Evolutionary conservation across 805 yeast genomes (phyloP).

Genomic region (Ogataea glucozyma): DNA sequence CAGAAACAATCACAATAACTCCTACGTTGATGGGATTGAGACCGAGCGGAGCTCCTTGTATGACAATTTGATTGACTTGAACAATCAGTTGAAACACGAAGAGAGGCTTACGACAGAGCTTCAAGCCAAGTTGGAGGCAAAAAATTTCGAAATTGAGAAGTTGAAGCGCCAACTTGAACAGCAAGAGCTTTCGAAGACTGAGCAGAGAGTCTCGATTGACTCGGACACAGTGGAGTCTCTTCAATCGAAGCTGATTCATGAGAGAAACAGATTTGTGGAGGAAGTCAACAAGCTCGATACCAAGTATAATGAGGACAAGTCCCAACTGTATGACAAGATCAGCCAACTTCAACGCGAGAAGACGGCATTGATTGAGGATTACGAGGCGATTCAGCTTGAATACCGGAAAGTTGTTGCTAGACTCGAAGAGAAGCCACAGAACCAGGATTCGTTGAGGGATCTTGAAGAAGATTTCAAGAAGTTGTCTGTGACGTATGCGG

Average conservation of each 20-base stretch:
- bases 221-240: slow-evolving; percentile 15
- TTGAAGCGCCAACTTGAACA: slow-evolving; percentile 3
- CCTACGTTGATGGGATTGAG: slow-evolving; percentile 34
- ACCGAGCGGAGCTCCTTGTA: slow-evolving; percentile 25
- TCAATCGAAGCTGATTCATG: slow-evolving; percentile 15
- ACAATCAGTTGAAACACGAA: slow-evolving; percentile 15
- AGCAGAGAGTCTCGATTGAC: slow-evolving; percentile 23
- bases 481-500: slow-evolving; percentile 37
- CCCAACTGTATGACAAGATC: slow-evolving; percentile 35
- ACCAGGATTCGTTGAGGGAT: slow-evolving; percentile 18
- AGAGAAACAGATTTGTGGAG: slow-evolving; percentile 20
- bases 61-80: slow-evolving; percentile 20
- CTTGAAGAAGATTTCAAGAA: slow-evolving; percentile 42
- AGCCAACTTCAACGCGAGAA: slow-evolving; percentile 40
- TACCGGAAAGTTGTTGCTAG: slow-evolving; percentile 14
- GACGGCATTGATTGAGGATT: slow-evolving; percentile 37
- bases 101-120: slow-evolving; percentile 17
- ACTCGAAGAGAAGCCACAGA: slow-evolving; percentile 13
- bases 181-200: slow-evolving; percentile 21
- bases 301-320: slow-evolving; percentile 32
- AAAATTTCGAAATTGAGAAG: slow-evolving; percentile 4
- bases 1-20: slow-evolving; percentile 19
- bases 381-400: slow-evolving; percentile 34
- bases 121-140: slow-evolving; percentile 21
- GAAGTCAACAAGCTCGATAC: slow-evolving; percentile 17